Percentiles rank a stretch among this genome's conserved stretches.
These are phyloP conservation scores for Musa acuminata DNA, from an alignment of 176 grass and related monocot genomes.

Conservation along the genomic window DNA sequence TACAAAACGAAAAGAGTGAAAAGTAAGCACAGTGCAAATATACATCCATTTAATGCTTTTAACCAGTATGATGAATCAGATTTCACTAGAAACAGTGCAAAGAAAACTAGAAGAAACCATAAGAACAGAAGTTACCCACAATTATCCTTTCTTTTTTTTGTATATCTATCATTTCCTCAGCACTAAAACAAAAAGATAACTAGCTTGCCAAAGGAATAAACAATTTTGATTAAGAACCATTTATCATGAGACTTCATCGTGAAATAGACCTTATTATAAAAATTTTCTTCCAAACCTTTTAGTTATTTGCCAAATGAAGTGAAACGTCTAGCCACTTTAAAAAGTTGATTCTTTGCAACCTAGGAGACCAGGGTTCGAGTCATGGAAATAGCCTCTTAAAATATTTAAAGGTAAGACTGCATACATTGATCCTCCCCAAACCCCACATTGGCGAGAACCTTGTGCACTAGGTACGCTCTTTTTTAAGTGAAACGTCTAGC, in stretches of 20 bases:
- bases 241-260: not conserved
- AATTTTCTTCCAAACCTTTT: not conserved
- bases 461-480: no score
- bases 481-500: no score
- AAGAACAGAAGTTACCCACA: no score
- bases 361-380: no score
- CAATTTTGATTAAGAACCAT: not conserved
- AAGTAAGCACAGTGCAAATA: not conserved
- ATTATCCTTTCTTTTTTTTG: not conserved
- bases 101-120: no score
- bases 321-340: no score
- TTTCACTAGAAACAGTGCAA: not conserved
- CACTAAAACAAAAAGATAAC: not conserved
- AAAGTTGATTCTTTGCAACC: no score
- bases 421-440: no score
- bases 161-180: not conserved
- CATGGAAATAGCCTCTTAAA: no score
- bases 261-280: not conserved
- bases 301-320: not conserved
- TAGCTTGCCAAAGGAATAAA: no score
- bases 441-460: no score
- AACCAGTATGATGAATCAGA: not conserved
- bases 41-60: not conserved
- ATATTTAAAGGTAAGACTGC: no score
- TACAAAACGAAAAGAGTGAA: not conserved